These are phyloP conservation scores for Mesembryanthemum crystallinum DNA, from an alignment of 148 eudicot species.

Conservation along the genomic window DNA sequence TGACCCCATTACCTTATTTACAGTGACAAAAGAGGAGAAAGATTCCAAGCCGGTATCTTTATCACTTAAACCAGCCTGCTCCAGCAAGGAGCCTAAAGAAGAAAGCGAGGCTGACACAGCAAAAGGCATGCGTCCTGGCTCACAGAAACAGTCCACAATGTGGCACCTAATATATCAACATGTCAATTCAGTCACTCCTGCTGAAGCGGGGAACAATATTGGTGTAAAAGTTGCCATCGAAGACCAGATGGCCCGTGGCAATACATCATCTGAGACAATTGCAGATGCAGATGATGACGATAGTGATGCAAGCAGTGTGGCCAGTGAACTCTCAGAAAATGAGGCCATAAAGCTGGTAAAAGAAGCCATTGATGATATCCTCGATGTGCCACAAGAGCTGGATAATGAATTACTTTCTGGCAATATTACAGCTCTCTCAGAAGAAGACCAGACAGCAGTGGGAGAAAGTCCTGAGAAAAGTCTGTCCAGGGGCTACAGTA, in stretches of 20 bases:
- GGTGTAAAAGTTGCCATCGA: slow-evolving; percentile 4
- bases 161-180: slow-evolving; percentile 87
- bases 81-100: slow-evolving; percentile 18
- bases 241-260: slow-evolving; percentile 2
- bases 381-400: slow-evolving; percentile 55
- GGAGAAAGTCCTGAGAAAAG: slow-evolving; percentile 21
- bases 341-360: slow-evolving; percentile 71
- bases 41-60: neutral
- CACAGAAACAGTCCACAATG: slow-evolving; percentile 59
- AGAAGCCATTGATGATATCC: slow-evolving; percentile 85
- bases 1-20: neutral
- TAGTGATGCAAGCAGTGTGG: slow-evolving; percentile 40
- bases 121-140: slow-evolving; percentile 32
- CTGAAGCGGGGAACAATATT: slow-evolving; percentile 44
- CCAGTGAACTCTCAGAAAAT: slow-evolving; percentile 58
- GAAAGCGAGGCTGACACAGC: slow-evolving; percentile 13
- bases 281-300: slow-evolving; percentile 23
- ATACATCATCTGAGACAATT: slow-evolving; percentile 2
- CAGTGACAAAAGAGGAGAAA: slow-evolving; percentile 19
- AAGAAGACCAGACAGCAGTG: slow-evolving; percentile 17
- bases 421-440: slow-evolving; percentile 9
- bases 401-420: slow-evolving; percentile 33
- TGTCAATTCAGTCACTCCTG: slow-evolving; percentile 47
- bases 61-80: slow-evolving; percentile 8
- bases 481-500: slow-evolving; percentile 33